Base-by-base conservation (phyloP, 768 basidiomycete species). In the Terana coerulea region DNA sequence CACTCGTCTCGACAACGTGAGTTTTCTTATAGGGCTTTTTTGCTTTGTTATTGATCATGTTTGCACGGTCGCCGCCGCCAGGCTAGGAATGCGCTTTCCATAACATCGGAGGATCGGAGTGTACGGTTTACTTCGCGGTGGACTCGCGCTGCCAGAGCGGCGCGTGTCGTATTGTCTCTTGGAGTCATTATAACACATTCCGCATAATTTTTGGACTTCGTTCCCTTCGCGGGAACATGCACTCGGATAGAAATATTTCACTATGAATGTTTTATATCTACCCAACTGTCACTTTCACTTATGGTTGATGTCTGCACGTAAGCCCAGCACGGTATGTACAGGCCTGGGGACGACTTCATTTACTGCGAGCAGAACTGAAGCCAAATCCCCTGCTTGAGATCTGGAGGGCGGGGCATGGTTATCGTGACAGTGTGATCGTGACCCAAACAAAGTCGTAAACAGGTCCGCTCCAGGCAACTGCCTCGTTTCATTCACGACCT, bases 141-240 rank as follows among this genome's bases (percentile, higher is more conserved):
- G n/a, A n/a, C n/a, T n/a, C n/a, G n/a, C n/a, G n/a, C n/a, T n/a
- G n/a, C n/a, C n/a, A n/a, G n/a, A n/a, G n/a, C n/a, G n/a, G n/a
- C n/a, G n/a, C n/a, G n/a, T n/a, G n/a, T n/a, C n/a, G n/a, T n/a
- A n/a, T n/a, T n/a, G n/a, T n/a, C n/a, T n/a, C n/a, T n/a, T n/a
- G n/a, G n/a, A n/a, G n/a, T n/a, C n/a, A n/a, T n/a, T n/a, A n/a
- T n/a, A n/a, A n/a, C 34, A 35, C 34, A 12, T 21, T 51, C 60
- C 59, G 67, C 66, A 59, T 51, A 70, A 69, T 69, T 68, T 70
- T 69, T 71, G 55, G 53, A 33, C 26, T 66, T 69, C 8, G 21
- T 33, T 46, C 45, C 34, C 67, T 66, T 72, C 60, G 65, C 45
- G 69, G 67, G 66, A 65, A 62, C 31, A 43, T 46, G 46, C 21